phyloP scores from a whole-genome alignment of 2,329 filamentous ascomycete genomes.

The Penicillium sp. region DNA sequence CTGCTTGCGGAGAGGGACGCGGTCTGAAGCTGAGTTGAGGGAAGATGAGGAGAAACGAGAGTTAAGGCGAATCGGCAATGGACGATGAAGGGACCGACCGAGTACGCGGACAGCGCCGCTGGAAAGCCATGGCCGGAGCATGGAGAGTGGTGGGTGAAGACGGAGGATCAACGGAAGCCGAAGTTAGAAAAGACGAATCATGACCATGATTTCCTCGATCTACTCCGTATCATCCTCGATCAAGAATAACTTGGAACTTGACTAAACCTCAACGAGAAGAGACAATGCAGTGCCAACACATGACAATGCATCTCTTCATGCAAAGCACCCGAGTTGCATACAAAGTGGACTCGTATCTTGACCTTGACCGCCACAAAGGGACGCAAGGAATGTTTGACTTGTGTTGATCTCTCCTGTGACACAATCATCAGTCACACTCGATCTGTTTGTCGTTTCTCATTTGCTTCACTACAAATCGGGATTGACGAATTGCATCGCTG shows the following conservation, averaged over 20 bases:
- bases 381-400: constrained; percentile 22
- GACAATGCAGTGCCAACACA: no score
- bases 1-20: constrained; percentile 62
- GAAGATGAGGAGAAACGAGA: constrained; percentile 14
- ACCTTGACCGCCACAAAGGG: constrained; percentile 21
- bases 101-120: constrained; percentile 28
- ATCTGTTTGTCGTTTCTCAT: constrained; percentile 18
- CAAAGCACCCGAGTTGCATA: no score
- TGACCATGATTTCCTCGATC: not conserved
- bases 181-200: not conserved
- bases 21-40: constrained; percentile 24
- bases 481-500: constrained; percentile 19
- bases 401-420: constrained; percentile 5
- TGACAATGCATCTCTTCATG: no score
- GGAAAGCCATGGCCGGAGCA: constrained; percentile 35
- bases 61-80: constrained; percentile 6
- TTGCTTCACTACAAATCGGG: constrained; percentile 16
- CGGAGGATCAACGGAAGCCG: not conserved
- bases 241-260: no score
- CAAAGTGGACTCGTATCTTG: not conserved
- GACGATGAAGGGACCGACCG: constrained; percentile 11
- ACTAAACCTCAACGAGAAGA: no score
- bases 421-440: constrained; percentile 6
- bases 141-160: constrained; percentile 18
- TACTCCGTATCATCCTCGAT: no score